Conservation (phyloP, 2,329 filamentous ascomycete species). For the Beauveria australis region DNA sequence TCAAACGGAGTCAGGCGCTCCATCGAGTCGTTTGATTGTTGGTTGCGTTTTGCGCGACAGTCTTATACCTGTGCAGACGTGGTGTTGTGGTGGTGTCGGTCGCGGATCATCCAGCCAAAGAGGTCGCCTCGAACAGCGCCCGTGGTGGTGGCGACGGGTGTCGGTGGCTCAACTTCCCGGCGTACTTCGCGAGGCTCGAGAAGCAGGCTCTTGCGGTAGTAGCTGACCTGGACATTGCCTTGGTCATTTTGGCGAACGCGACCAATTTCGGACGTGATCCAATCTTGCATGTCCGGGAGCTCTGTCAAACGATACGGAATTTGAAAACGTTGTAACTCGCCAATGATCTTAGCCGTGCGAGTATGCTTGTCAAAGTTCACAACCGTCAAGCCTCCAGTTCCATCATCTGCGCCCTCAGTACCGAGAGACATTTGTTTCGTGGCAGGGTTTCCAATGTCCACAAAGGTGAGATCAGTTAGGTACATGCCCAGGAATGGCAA, state of each 20-base stretch:
- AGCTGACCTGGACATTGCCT: slow-evolving; percentile 50
- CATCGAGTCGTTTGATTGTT: background rate
- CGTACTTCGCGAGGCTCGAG: slow-evolving; percentile 65
- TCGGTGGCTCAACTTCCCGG: slow-evolving; percentile 26
- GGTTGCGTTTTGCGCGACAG: background rate
- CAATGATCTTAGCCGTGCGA: slow-evolving; percentile 90
- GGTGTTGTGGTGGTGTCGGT: slow-evolving; percentile 28
- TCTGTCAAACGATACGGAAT: slow-evolving; percentile 80
- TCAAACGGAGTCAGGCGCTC: background rate
- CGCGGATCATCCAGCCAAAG: slow-evolving; percentile 44
- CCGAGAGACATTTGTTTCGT: slow-evolving; percentile 60
- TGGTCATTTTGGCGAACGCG: slow-evolving; percentile 58
- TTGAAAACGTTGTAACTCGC: slow-evolving; percentile 92
- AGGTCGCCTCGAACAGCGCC: slow-evolving; percentile 32
- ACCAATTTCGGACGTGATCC: slow-evolving; percentile 75
- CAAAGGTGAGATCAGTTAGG: slow-evolving; percentile 88
- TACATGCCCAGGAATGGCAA: slow-evolving; percentile 95
- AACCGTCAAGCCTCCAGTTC: slow-evolving; percentile 61
- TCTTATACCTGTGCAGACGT: slow-evolving; percentile 16
- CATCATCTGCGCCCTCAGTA: slow-evolving; percentile 47
- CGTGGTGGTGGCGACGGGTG: slow-evolving; percentile 19
- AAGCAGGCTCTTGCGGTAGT: slow-evolving; percentile 75
- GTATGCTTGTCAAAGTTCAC: slow-evolving; percentile 98
- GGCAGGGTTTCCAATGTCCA: slow-evolving; percentile 86
- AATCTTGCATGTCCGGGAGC: slow-evolving; percentile 83